Percentiles rank a stretch among this genome's conserved stretches.
These are phyloP conservation scores for Aciculosporium take DNA, from an alignment of 2,329 filamentous ascomycete species.

Conservation along the genomic window DNA sequence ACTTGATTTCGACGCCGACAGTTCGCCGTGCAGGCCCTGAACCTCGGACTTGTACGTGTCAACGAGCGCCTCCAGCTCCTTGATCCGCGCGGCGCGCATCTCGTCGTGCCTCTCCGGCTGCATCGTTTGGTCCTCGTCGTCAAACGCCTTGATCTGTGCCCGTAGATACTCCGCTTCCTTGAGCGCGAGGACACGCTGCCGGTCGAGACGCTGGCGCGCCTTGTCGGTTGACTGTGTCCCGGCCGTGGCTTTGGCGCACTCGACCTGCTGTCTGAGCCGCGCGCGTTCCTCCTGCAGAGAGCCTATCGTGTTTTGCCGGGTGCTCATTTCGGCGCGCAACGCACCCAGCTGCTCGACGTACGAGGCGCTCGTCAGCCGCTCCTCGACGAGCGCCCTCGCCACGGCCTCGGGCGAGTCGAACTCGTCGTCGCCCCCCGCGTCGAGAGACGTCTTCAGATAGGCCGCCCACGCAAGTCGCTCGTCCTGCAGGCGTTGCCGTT, in stretches of 20 bases:
- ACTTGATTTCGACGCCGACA: constrained; percentile 48
- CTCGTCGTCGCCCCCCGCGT: constrained; percentile 48
- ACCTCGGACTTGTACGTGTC: constrained; percentile 78
- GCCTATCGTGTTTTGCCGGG: constrained; percentile 64
- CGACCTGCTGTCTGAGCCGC: constrained; percentile 51
- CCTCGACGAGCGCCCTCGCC: constrained; percentile 69
- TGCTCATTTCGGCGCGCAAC: constrained; percentile 61
- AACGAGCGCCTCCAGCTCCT: constrained; percentile 71
- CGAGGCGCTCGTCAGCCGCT: constrained; percentile 64
- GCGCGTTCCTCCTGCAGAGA: constrained; percentile 56
- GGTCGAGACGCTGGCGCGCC: constrained; percentile 60
- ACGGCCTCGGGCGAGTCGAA: constrained; percentile 83
- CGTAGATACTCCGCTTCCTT: constrained; percentile 93
- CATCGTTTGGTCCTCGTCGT: constrained; percentile 78
- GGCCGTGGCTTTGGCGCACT: constrained; percentile 46
- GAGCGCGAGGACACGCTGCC: constrained; percentile 69
- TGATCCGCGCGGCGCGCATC: constrained; percentile 57
- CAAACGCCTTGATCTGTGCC: constrained; percentile 77
- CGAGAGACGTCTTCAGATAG: constrained; percentile 58
- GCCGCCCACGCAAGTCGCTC: constrained; percentile 78
- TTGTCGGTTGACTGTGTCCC: constrained; percentile 44
- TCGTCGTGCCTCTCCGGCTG: constrained; percentile 67
- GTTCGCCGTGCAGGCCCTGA: constrained; percentile 55
- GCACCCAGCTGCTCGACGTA: constrained; percentile 70
- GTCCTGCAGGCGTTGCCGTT: constrained; percentile 76